phyloP scores from a whole-genome alignment of 768 basidiomycete species.

The Suillus lakei region DNA sequence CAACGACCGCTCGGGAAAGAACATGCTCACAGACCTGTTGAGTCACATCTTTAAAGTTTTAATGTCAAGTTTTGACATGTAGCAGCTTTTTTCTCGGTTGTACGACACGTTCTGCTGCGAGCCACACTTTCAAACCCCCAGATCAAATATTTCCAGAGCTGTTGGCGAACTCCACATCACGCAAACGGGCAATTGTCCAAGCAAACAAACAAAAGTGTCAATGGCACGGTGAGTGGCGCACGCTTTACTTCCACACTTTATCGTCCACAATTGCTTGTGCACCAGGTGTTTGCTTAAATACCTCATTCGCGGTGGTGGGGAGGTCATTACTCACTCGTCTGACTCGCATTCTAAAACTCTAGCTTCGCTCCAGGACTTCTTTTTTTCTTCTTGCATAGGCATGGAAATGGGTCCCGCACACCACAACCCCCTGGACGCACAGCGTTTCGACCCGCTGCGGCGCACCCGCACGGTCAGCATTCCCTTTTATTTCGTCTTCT shows the following conservation, averaged over 20 bases:
- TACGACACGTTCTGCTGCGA: not conserved
- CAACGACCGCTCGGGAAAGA: not conserved
- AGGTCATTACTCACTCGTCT: not conserved
- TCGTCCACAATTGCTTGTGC: not conserved
- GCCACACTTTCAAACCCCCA: not conserved
- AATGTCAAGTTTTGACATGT: no score
- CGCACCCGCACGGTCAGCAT: no score
- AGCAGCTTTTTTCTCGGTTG: not conserved
- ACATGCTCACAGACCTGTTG: slow-evolving; percentile 3
- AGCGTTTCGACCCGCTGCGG: slow-evolving; percentile 39
- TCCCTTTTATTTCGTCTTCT: no score
- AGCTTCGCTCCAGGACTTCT: not conserved
- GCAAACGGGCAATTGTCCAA: not conserved
- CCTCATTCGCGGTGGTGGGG: not conserved
- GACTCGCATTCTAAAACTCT: not conserved
- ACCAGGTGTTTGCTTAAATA: not conserved
- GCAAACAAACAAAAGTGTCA: not conserved
- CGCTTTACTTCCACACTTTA: not conserved
- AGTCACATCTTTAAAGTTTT: not conserved
- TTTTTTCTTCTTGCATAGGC: not conserved
- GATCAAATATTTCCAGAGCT: not conserved
- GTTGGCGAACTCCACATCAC: not conserved
- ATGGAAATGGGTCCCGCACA: slow-evolving; percentile 29
- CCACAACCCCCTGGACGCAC: slow-evolving; percentile 33
- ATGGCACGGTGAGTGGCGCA: not conserved